Conservation (phyloP, 495 filamentous ascomycete genomes). For the Tuber umbilicatum region DNA sequence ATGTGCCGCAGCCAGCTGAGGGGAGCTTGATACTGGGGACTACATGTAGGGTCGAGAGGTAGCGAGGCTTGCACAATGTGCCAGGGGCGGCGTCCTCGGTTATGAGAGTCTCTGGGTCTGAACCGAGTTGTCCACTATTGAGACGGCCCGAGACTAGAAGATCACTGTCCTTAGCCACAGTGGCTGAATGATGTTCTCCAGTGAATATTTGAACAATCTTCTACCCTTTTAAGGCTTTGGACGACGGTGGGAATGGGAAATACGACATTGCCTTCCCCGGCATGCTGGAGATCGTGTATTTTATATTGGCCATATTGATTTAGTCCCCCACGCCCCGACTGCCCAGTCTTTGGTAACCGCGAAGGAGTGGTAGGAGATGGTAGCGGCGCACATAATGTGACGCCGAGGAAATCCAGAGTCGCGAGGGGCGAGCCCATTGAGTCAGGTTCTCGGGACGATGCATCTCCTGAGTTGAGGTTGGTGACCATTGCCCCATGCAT, state of each 20-base stretch:
- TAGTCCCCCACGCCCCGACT: constrained; percentile 75
- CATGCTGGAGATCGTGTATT: constrained; percentile 52
- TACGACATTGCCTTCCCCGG: constrained; percentile 56
- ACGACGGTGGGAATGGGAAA: constrained; percentile 57
- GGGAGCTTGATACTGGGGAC: constrained; percentile 41
- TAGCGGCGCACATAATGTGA: constrained; percentile 52
- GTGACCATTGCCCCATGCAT: no score
- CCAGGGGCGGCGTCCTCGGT: constrained; percentile 56
- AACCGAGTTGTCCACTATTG: constrained; percentile 58
- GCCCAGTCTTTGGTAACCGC: constrained; percentile 64
- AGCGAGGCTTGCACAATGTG: constrained; percentile 39
- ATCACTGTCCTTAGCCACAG: constrained; percentile 55
- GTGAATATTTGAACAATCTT: constrained; percentile 54
- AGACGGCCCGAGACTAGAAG: constrained; percentile 64
- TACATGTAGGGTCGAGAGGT: constrained; percentile 25
- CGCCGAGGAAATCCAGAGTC: constrained; percentile 62
- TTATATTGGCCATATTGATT: constrained; percentile 83
- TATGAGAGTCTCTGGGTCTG: constrained; percentile 48
- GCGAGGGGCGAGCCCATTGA: constrained; percentile 58
- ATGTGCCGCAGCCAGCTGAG: constrained; percentile 48
- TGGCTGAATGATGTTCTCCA: no score
- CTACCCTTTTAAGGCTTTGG: constrained; percentile 51
- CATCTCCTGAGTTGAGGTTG: constrained; percentile 69
- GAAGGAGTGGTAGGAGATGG: constrained; percentile 65
- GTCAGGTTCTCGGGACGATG: constrained; percentile 55